Base-by-base conservation (phyloP, 768 basidiomycete genomes). In the Podaxis sp. region DNA sequence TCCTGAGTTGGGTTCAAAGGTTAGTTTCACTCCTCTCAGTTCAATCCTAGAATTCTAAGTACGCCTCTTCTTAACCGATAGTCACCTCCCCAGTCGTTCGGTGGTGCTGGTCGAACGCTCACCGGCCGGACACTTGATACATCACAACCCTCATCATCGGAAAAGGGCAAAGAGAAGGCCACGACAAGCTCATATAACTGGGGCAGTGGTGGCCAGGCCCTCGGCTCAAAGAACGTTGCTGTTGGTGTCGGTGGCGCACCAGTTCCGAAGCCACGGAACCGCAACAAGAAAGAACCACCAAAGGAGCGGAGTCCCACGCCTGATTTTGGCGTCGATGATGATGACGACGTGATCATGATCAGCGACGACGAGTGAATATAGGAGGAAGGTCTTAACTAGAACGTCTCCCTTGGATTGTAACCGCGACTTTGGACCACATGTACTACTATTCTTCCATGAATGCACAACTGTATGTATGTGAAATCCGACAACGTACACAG, bases 281-380 rank as follows among this genome's bases (percentile, higher is more conserved):
- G 81, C 64, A 71, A 73, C 54, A 65, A 70, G 55, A 76, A 76
- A 60, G 73, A 76, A 59, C 75, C 76, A 65, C 69, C 71, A 69
- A 78, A 78, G 68, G 72, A 77, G 68, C 78, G 85, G 66, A 90
- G 85, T 71, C 90, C 86, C 36, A 82, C 87, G n/a, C 91, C 88
- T 37, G 91, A 91, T 69, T 93, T 85, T 80, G 90, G 89, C 29
- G 87, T 92, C n/a, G 89, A 90, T 64, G 90, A 91, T 40, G 91
- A 93, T 58, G 90, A 91, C 55, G 89, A 91, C 60, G 84, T 89
- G 49, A 93, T 94, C 63, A 88, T 94, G 70, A 91, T 95, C 70
- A 91, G 90, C 66, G 93, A 94, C 71, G 91, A 72, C 59, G 69
- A 54, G 27, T 57, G 52, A 66, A 46, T 64, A 57, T 59, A 60